Percentiles rank a stretch among this genome's conserved stretches.
These are phyloP conservation scores for Herpetospermum pedunculosum DNA, from an alignment of 306 rosid genomes.

Conservation along the genomic window DNA sequence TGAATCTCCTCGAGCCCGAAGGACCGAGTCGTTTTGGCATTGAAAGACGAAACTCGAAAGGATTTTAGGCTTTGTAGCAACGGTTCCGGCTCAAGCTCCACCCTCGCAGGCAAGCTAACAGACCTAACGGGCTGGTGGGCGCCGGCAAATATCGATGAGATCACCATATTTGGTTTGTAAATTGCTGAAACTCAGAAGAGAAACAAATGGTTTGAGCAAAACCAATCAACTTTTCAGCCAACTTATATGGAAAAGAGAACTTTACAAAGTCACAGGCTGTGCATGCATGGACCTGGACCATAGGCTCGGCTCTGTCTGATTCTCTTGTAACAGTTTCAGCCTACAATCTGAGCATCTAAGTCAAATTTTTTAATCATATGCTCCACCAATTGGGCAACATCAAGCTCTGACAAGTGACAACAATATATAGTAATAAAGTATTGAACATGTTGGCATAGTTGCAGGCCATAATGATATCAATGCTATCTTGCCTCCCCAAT, in stretches of 20 bases:
- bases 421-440: constrained; percentile 4
- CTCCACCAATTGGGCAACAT: not conserved
- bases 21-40: constrained; percentile 10
- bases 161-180: constrained; percentile 13
- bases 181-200: not conserved
- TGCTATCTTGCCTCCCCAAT: constrained; percentile 29
- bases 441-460: constrained; percentile 3
- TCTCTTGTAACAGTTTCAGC: constrained; percentile 19
- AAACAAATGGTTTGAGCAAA: not conserved
- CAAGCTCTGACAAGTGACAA: constrained; percentile 14
- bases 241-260: not conserved
- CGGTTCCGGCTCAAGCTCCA: constrained; percentile 35
- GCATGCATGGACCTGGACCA: not conserved
- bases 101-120: constrained; percentile 65
- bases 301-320: constrained; percentile 4
- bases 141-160: not conserved
- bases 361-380: constrained; percentile 9
- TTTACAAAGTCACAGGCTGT: not conserved
- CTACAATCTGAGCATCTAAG: constrained; percentile 9
- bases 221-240: not conserved
- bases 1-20: constrained; percentile 33
- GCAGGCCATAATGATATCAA: constrained; percentile 2
- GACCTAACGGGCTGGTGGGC: constrained; percentile 53
- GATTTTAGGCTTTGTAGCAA: constrained; percentile 33
- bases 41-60: constrained; percentile 10